Base-by-base conservation (phyloP, 257 asterid genomes). In the Nyctanthes arbortristis region DNA sequence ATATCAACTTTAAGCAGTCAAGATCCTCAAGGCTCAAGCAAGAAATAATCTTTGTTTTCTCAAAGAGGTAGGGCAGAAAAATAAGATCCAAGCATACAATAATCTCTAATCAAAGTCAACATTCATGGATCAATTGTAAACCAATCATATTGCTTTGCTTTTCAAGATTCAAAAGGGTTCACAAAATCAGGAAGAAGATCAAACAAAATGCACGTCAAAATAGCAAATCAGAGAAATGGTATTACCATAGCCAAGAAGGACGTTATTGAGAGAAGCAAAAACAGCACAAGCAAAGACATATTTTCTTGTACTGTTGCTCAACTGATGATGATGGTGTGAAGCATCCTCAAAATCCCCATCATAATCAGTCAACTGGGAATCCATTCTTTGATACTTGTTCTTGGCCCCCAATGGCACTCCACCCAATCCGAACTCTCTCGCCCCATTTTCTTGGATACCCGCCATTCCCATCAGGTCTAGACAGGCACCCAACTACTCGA, bases 271-370 rank as follows among this genome's bases (percentile, higher is more conserved):
- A 64, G 97, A 93, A 40, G 98, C 98, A 73, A 93, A 93, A 66
- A 91, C 91, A 77, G 98, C 95, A 61, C 98, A 93, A 74, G 97
- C 97, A 77, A 82, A 76, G 22, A 93, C 97, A 77, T 85, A 93
- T 72, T 83, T 93, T 78, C 87, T 76, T 0, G 96, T 87, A 28
- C 72, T 84, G 33, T 69, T 87, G 63, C 74, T 85, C 72, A 82
- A 61, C 81, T 83, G 89, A 65, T 62, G 74, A 65, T 69, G 80
- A 37, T 85, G 89, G 30, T 72, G 69, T 22, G 79, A 81, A 59
- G 75, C 77, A 70, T 87, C 89, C 33, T 75, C 85, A 61, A 66
- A 84, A 65, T 77, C 80, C 52, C 45, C 81, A 72, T 76, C 84
- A 69, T 63, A 69, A n/a, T 78, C 79, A 39, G 75, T 68, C 68